Base-by-base conservation (phyloP, 306 rosid species). In the Parietaria judaica region DNA sequence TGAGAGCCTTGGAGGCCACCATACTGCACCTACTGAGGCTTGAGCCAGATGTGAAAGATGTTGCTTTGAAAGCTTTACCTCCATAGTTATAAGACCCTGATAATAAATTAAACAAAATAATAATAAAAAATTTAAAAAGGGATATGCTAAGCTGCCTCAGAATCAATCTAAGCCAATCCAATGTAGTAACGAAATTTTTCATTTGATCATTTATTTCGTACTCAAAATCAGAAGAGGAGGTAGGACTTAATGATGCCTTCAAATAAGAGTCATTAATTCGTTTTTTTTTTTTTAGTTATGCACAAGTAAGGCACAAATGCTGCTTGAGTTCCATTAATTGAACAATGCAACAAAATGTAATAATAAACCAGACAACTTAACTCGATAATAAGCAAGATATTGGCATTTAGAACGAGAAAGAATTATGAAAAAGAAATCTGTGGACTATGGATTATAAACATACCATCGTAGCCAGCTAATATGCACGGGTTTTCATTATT, bases 401-500 rank as follows among this genome's bases (percentile, higher is more conserved):
- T 41, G 45, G 45, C 45, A 41, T 41, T 41, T 5, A 8, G 9
- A 41, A 41, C 1, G 9, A 5, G 45, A 41, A 57, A 17, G 10
- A 49, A 4, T n/a, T 7, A 34, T 4, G 15, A 4, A 60, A 68
- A 38, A 13, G 58, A 4, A 59, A 34, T 8, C 11, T 37, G 39
- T 56, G 43, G 39, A 51, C 35, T 52, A 31, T 46, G 51, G 64
- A 45, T 38, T 13, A 62, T 66, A 76, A 23, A 63, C 58, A 66
- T 84, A 92, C 99, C 99, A 74, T 84, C 80, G 59, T 68, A 82
- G 65, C 99, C 97, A 58, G 75, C 70, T 76, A 86, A 67, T 67
- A 88, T 71, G 72, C 99, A 94, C 44, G 95, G 90, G 70, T 88
- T 94, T 63, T 73, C 87, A 65, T 94, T 81, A 43, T 63, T 87